A percentile compares a stretch with the other conserved stretches of the same genome.
phyloP scores from a whole-genome alignment of 2,329 filamentous ascomycete species.

The Trichothecium roseum region DNA sequence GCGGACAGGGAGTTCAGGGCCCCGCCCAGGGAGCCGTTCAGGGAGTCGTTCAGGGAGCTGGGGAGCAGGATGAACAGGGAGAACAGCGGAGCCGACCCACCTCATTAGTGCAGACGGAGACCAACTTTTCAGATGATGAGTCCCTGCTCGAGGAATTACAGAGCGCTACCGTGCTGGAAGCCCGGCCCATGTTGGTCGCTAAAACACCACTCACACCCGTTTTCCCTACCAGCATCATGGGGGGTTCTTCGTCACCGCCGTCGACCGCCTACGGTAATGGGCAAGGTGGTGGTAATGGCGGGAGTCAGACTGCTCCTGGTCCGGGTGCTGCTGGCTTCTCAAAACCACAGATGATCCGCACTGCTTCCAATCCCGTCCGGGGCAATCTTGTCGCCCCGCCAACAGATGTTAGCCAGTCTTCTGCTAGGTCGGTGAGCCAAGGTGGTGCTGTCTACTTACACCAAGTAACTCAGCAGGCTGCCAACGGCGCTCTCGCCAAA shows the following conservation, averaged over 20 bases:
- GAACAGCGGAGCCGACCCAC: slow-evolving; percentile 1
- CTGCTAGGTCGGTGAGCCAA: slow-evolving; percentile 44
- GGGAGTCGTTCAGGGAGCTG: slow-evolving; percentile 5
- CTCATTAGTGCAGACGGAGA: slow-evolving; percentile 16
- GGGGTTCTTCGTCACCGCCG: neutral
- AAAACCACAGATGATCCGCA: slow-evolving; percentile 25
- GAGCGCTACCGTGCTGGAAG: slow-evolving; percentile 71
- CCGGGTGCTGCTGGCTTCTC: neutral
- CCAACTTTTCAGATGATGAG: slow-evolving; percentile 60
- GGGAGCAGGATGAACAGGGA: too few relatives aligned
- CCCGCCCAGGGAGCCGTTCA: slow-evolving; percentile 4
- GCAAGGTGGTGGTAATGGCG: neutral
- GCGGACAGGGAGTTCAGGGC: too few relatives aligned
- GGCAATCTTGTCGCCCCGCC: slow-evolving; percentile 31
- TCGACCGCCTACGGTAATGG: slow-evolving; percentile 1
- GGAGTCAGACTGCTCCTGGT: too few relatives aligned
- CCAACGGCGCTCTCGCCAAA: slow-evolving; percentile 30
- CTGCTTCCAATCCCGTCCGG: slow-evolving; percentile 36
- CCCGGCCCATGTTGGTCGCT: slow-evolving; percentile 67
- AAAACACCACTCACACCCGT: slow-evolving; percentile 73
- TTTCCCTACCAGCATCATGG: slow-evolving; percentile 25
- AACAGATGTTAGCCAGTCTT: slow-evolving; percentile 33
- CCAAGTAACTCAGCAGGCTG: slow-evolving; percentile 38
- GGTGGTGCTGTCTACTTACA: slow-evolving; percentile 43
- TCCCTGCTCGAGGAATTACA: slow-evolving; percentile 78